Percentiles rank a stretch among this genome's conserved stretches.
These are phyloP conservation scores for Bruguiera parviflora DNA, from an alignment of 345 rosid species.

Conservation along the genomic window DNA sequence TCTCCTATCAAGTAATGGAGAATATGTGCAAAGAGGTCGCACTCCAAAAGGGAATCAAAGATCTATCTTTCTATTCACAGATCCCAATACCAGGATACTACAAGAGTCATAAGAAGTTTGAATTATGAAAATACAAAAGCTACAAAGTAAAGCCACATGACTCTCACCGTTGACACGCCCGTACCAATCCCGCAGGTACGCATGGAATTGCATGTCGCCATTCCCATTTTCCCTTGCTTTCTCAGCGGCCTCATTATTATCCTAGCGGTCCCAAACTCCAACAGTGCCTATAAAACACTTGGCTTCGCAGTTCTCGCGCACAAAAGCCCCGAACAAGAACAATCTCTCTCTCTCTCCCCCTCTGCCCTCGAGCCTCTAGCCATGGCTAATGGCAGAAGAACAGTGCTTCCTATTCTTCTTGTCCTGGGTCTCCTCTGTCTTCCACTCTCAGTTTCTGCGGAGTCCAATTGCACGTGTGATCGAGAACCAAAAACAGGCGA, in stretches of 20 bases:
- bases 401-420: neutral
- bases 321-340: too few relatives aligned
- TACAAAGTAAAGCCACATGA: too few relatives aligned
- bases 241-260: neutral
- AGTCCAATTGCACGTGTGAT: constrained; percentile 1
- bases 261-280: neutral
- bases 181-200: neutral
- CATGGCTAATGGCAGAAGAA: neutral
- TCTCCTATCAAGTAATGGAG: too few relatives aligned
- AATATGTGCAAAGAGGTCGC: too few relatives aligned
- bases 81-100: too few relatives aligned
- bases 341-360: neutral
- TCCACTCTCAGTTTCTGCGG: neutral
- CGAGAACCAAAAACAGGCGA: neutral
- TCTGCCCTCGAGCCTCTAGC: neutral
- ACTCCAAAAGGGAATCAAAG: too few relatives aligned
- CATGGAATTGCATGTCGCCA: neutral
- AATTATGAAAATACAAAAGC: too few relatives aligned
- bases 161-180: neutral
- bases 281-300: neutral
- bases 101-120: too few relatives aligned
- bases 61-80: too few relatives aligned
- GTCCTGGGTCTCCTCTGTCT: neutral
- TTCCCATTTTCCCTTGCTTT: neutral
- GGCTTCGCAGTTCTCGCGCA: neutral